phyloP scores from a whole-genome alignment of 345 rosid genomes.

The Heritiera fomes region DNA sequence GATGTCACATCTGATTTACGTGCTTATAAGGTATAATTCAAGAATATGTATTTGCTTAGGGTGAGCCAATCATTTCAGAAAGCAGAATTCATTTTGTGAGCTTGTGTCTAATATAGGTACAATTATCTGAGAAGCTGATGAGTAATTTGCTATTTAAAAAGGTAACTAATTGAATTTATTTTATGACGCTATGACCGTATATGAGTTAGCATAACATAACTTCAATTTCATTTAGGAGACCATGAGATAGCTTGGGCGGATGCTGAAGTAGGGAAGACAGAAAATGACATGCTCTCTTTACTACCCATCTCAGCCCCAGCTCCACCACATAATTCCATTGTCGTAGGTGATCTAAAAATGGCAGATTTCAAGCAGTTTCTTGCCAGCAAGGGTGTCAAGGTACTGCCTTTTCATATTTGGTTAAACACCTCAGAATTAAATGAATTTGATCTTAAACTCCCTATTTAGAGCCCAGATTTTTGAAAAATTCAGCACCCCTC shows the following conservation, averaged over 20 bases:
- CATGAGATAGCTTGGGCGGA: slow-evolving; percentile 93
- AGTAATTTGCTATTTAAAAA: slow-evolving; percentile 93
- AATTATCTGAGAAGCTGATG: slow-evolving; percentile 95
- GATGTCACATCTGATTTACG: slow-evolving; percentile 96
- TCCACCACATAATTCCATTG: slow-evolving; percentile 78
- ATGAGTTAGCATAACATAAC: slow-evolving; percentile 11
- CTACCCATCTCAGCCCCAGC: slow-evolving; percentile 60
- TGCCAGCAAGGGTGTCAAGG: slow-evolving; percentile 92
- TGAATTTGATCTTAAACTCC: neutral
- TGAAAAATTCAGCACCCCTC: too few relatives aligned
- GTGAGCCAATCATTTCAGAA: neutral
- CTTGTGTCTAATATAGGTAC: slow-evolving; percentile 57
- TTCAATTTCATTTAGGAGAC: slow-evolving; percentile 72
- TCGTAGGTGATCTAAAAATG: slow-evolving; percentile 89
- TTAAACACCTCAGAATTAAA: neutral
- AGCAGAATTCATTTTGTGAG: slow-evolving; percentile 24
- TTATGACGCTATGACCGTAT: neutral
- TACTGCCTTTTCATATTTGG: slow-evolving; percentile 16
- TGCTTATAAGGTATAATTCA: slow-evolving; percentile 76
- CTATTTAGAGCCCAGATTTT: neutral
- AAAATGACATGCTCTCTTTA: slow-evolving; percentile 60
- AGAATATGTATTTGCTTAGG: slow-evolving; percentile 5
- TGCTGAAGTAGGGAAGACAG: slow-evolving; percentile 87
- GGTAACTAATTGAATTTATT: slow-evolving; percentile 38
- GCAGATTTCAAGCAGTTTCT: slow-evolving; percentile 94